Evolutionary conservation across 768 basidiomycete genomes (phyloP).

Genomic region (Mycena rebaudengoi): DNA sequence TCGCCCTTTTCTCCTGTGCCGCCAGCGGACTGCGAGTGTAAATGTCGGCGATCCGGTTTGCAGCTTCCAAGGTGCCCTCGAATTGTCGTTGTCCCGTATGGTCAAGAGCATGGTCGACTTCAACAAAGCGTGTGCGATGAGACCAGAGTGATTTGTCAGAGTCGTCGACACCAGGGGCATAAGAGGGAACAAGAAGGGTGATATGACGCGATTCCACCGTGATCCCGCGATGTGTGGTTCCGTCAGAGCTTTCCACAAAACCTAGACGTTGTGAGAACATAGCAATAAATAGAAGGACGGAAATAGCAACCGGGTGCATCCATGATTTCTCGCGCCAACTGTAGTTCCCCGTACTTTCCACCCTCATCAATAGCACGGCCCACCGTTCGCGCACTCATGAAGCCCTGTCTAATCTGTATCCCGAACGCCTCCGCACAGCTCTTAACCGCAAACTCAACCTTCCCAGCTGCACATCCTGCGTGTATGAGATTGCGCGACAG

Average conservation of each 20-base stretch:
- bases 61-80: conserved; percentile 23
- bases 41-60: conserved; percentile 10
- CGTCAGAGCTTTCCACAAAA: conserved; percentile 28
- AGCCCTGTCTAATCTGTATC: no score
- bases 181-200: conserved; percentile 19
- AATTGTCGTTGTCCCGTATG: conserved; percentile 38
- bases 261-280: conserved; percentile 7
- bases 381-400: conserved; percentile 21
- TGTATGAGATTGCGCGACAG: neutral
- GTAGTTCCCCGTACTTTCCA: conserved; percentile 13
- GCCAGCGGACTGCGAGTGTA: conserved; percentile 32
- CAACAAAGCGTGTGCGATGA: conserved; percentile 23
- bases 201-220: conserved; percentile 26
- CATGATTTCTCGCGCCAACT: conserved; percentile 14
- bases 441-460: neutral
- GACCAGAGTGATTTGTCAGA: conserved; percentile 22
- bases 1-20: neutral
- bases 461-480: no score
- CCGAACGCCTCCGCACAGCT: neutral
- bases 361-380: conserved; percentile 14
- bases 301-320: conserved; percentile 1
- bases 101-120: conserved; percentile 26
- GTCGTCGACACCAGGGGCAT: conserved; percentile 18
- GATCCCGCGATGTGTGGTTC: conserved; percentile 32
- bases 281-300: neutral